Base-by-base conservation (phyloP, 148 eudicot species). In the Rheum nobile region DNA sequence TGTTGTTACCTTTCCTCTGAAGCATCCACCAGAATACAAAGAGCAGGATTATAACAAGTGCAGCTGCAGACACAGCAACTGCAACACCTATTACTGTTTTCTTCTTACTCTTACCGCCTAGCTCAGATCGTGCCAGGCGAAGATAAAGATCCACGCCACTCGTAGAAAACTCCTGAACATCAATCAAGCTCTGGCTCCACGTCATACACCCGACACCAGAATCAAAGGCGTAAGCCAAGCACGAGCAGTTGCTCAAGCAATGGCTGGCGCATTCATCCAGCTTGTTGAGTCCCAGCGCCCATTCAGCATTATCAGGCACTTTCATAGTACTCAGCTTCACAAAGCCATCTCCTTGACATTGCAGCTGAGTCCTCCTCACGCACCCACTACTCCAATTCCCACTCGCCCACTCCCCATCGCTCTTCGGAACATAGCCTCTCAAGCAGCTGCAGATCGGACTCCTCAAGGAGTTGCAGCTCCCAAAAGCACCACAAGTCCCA, bases 301-400 rank as follows among this genome's bases (percentile, higher is more conserved):
- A 61, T 73, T 73, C 43, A 4, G 81, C 71, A n/a, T 74, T 21
- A 19, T 75, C 79, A 14, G 91, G 91, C 9, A 82, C 84, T 55
- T 86, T 85, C 78, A 84, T 72, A 1, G 47, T 77, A 4, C 21
- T 48, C 46, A 85, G 6, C 75, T 54, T 80, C 71, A 71, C 38
- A 79, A 88, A 86, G 46, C 80, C 83, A 22, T 91, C 94, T 75
- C 46, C 59, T 71, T 68, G 83, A 75, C 89, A 85, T 2, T 79
- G 69, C 47, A 89, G 75, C 4, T 57, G 59, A 0, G 24, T 76
- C 37, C 50, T 84, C 61, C 91, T 81, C 17, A 72, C 69, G 67
- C 94, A 89, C 4, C 94, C 94, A 5, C 82, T 71, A 1, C 59
- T 79, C 89, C 89, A 87, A 69, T 79, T 77, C 13, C 86, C 85